Evolutionary conservation across 1,139 yeast species (phyloP), one percentile per base, ranked within the genome.

Genomic region (Candida tetrigidarum): DNA sequence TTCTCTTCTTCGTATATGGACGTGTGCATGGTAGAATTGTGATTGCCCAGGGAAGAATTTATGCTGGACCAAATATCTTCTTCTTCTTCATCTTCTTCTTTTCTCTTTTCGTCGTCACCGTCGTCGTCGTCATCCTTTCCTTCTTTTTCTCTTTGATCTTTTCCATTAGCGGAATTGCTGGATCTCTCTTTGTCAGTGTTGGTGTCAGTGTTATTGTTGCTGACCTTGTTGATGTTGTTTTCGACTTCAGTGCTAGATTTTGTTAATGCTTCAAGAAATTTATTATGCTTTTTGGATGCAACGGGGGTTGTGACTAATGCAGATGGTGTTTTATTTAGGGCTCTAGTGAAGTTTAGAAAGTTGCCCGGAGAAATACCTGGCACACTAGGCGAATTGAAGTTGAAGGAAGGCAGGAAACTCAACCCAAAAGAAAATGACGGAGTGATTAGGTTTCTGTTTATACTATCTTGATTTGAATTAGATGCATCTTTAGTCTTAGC

Each of bases 351-450:
- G 46, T 63, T 66, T 47, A 71, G 62, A 46, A 70, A 64, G 41
- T 67, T 55, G 44, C 66, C 72, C 1, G 78, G 77, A n/a, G 76
- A 69, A 11, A 68, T 58, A 3, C 66, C 51, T 43, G 9, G 43
- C 23, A 28, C 56, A 26, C 66, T 55, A 36, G 78, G 77, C 4
- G 76, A 66, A 43, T 65, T 62, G 52, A 73, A 69, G 39, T 64
- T 69, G 54, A 73, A 71, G 5, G 76, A 67, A 3, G 79, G 78
- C 74, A 69, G 75, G 49, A 73, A 71, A 36, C 69, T 71, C 28
- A 73, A 53, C 5, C 77, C 76, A 52, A 73, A 71, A 30, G 71
- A 62, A 53, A 68, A 71, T 5, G 74, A 62, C 1, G 78, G 75
- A 10, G 75, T 68, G 33, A 54, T 41, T 12, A 44, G 25, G 37